These are phyloP conservation scores for Serendipita sp. DNA, from an alignment of 768 basidiomycete species.

Conservation along the genomic window DNA sequence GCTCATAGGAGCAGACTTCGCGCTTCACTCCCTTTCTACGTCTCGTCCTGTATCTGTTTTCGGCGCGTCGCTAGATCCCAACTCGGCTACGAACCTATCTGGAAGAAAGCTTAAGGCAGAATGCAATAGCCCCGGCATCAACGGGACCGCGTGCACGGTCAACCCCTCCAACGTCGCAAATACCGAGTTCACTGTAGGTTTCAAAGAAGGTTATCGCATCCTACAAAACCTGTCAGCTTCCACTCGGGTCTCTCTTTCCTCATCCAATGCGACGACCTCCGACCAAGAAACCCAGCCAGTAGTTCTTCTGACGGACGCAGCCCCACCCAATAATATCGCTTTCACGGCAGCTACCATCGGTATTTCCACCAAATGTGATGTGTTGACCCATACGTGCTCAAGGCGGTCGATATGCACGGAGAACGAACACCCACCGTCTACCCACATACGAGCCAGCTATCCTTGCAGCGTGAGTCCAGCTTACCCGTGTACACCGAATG, in stretches of 20 bases:
- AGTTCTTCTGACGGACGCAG: background rate
- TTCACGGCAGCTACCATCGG: no score
- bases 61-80: background rate
- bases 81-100: background rate
- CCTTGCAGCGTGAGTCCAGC: background rate
- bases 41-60: background rate
- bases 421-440: no score
- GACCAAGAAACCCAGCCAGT: background rate
- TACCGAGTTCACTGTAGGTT: background rate
- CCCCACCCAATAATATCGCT: no score
- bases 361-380: no score
- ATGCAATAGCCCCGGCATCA: background rate
- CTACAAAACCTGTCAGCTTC: background rate
- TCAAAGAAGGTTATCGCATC: background rate
- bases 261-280: background rate
- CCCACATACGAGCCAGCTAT: no score
- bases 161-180: background rate
- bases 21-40: background rate
- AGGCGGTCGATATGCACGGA: no score
- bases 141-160: background rate
- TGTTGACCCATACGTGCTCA: no score
- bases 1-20: background rate
- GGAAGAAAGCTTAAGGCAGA: background rate
- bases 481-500: background rate
- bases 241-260: background rate